phyloP scores from a whole-genome alignment of 2,329 filamentous ascomycete genomes.

The Alternaria tenuissima region DNA sequence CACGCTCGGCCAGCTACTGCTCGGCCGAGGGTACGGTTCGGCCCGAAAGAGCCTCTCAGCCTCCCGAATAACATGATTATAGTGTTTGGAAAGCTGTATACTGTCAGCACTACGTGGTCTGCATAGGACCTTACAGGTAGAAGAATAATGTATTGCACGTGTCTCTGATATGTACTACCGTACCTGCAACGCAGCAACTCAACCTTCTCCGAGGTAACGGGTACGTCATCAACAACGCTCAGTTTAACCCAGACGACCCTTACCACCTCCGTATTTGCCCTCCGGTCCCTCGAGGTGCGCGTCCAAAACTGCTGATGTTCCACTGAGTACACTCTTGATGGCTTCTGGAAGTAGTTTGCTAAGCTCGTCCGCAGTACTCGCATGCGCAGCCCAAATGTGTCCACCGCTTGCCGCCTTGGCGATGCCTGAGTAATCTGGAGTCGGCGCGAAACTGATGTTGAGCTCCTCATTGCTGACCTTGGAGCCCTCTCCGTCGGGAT shows the following conservation, averaged over 20 bases:
- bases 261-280: slow-evolving; percentile 60
- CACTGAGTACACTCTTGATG: slow-evolving; percentile 64
- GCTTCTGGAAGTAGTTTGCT: slow-evolving; percentile 64
- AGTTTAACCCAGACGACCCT: slow-evolving; percentile 20
- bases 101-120: neutral
- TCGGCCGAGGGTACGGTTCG: neutral
- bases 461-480: slow-evolving; percentile 70
- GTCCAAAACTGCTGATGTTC: slow-evolving; percentile 69
- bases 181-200: neutral
- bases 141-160: neutral
- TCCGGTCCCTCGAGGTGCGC: slow-evolving; percentile 65
- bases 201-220: neutral
- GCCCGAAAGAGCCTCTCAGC: neutral
- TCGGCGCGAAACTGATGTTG: slow-evolving; percentile 72
- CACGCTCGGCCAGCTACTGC: neutral
- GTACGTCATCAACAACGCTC: neutral
- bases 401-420: slow-evolving; percentile 71
- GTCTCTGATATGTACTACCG: neutral
- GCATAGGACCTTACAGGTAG: neutral
- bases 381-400: slow-evolving; percentile 67
- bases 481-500: slow-evolving; percentile 69
- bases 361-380: slow-evolving; percentile 65
- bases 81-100: neutral
- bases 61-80: neutral
- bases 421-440: slow-evolving; percentile 73